Evolutionary conservation across 306 rosid species (phyloP), one percentile per base, ranked within the genome.

Genomic region (Geum urbanum): DNA sequence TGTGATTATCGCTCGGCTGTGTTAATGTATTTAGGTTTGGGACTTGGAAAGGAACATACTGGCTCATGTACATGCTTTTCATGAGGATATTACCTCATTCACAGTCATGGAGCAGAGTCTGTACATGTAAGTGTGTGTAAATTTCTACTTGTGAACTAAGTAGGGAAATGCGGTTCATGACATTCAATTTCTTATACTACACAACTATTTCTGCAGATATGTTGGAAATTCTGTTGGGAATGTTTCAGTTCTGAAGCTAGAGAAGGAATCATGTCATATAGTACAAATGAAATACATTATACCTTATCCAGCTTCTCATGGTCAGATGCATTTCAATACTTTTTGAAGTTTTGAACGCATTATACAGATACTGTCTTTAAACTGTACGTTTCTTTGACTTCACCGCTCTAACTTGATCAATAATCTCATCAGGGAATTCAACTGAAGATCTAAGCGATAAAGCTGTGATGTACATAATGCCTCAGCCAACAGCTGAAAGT

Each of bases 401-500:
- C 8, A 51, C 51, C 0, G 12, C 9, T 53, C 50, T 53, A 24
- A 70, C 71, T 63, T 72, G 66, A 45, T 71, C 67, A 59, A 67
- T 71, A 18, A 63, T 80, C 14, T 63, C 18, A 8, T 85, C 69
- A 92, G 98, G 94, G 74, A 74, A 73, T 76, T 20, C 86, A 68
- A 51, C 83, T 66, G 89, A 86, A 84, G 85, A 24, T 65, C 37
- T 77, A 68, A 80, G 74, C 40, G 84, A 82, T 61, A 72, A 67
- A 48, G 77, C 67, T 45, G 86, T 88, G 71, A 66, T 82, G 53
- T 84, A 86, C 72, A 53, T 92, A 51, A 76, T 90, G 73, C 96
- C 92, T 72, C 97, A 92, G 70, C 94, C 91, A 70, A 77, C 77
- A 57, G 85, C 91, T 47, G 97, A 90, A 81, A 88, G 84, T 66